Base-by-base conservation (phyloP, 2,329 filamentous ascomycete species). In the Lecanoromycetidae sp. region DNA sequence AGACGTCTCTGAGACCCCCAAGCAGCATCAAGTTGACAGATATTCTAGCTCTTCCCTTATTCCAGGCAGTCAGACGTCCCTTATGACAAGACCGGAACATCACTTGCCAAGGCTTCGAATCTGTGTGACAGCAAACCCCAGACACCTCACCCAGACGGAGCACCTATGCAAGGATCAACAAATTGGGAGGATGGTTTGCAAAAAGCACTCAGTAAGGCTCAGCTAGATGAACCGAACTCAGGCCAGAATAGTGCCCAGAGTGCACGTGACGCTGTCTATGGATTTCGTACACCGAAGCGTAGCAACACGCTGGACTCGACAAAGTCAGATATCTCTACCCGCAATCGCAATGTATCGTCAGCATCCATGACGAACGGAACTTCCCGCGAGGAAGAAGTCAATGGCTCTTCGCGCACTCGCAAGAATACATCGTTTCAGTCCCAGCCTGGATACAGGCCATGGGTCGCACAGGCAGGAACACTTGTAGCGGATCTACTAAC, bases 401-500 rank as follows among this genome's bases (percentile, higher is more conserved):
- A 78, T 59, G 69, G 71, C 40, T 66, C 69, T 13, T 71, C 75
- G 45, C 65, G 76, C 52, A 62, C 64, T 19, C 69, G 71, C 27
- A 72, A 71, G 50, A 72, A 71, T 48, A 73, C 72, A 57, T 72
- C 82, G 62, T 84, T 84, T 63, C 77, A 87, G 62, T 80, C 86
- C 17, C 88, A 90, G 62, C 86, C 88, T 6, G 91, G 91, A 42
- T 98, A 98, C 66, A 91, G 91, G 70, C 87, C 94, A 69, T 98
- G 91, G 91, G 90, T 98, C 54, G 91, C 91, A 19, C 91, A 96
- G 68, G 88, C 91, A 34, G 91, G 91, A 51, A 96, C 88, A 25
- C 75, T 98, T 48, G 84, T 98, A 40, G 91, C 91, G 42, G 88
- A 96, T 63, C 77, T 98, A 36, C 73, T 98, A 55, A 95, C 87